These are phyloP conservation scores for Syzygium aromaticum DNA, from an alignment of 345 rosid genomes.

Conservation along the genomic window DNA sequence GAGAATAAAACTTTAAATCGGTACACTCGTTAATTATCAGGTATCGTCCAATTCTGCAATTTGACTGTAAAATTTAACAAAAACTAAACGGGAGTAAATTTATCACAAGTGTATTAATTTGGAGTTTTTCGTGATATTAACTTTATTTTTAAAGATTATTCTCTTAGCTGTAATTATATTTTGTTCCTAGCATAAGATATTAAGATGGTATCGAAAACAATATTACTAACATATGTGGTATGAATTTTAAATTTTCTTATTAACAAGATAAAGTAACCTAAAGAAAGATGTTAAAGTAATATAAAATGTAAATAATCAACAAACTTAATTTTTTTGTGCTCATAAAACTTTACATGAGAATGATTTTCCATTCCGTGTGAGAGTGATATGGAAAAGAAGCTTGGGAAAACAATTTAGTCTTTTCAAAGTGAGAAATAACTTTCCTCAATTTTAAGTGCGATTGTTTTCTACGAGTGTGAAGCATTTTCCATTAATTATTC, in stretches of 20 bases:
- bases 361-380: neutral
- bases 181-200: neutral
- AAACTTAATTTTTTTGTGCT: neutral
- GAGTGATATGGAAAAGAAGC: neutral
- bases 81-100: too few relatives aligned
- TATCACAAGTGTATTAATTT: too few relatives aligned
- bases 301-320: neutral
- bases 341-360: neutral
- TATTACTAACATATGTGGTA: neutral
- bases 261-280: neutral
- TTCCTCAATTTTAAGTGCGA: neutral
- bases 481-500: neutral
- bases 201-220: neutral
- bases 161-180: neutral
- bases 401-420: too few relatives aligned
- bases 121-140: too few relatives aligned
- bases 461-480: accelerated
- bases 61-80: too few relatives aligned
- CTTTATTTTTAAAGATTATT: neutral
- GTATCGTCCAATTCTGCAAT: too few relatives aligned
- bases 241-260: neutral
- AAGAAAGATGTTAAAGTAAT: neutral
- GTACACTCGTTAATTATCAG: too few relatives aligned
- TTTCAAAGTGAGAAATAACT: too few relatives aligned
- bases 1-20: too few relatives aligned